These are phyloP conservation scores for Paxillus ammoniavirescens DNA, from an alignment of 768 basidiomycete species.

Conservation along the genomic window DNA sequence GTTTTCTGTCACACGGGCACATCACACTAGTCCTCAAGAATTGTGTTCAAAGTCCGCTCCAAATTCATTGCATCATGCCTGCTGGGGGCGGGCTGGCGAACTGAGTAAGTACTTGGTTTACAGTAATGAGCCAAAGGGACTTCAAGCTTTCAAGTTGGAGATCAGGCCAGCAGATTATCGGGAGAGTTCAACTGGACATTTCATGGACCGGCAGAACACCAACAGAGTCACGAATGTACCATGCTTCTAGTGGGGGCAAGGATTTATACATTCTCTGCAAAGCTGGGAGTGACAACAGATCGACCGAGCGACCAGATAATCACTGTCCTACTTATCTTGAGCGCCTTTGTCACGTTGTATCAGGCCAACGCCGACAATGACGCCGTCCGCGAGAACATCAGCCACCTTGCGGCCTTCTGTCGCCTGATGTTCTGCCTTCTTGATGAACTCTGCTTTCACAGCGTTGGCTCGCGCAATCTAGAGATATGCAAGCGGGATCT, in stretches of 20 bases:
- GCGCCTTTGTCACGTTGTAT: constrained; percentile 51
- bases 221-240: not conserved
- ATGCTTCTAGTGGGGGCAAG: not conserved
- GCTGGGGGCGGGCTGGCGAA: too few relatives aligned
- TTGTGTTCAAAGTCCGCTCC: constrained; percentile 13
- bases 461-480: constrained; percentile 67
- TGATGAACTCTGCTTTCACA: constrained; percentile 69
- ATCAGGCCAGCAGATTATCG: not conserved
- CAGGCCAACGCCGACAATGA: constrained; percentile 72
- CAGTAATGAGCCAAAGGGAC: too few relatives aligned
- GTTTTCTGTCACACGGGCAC: not conserved
- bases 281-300: not conserved
- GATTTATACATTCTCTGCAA: not conserved
- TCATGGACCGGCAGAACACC: not conserved
- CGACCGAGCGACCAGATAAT: not conserved
- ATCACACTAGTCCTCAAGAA: not conserved
- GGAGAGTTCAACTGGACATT: not conserved
- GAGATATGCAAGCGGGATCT: not conserved
- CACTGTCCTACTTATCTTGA: constrained; percentile 11
- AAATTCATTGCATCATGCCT: not conserved
- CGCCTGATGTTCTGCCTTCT: constrained; percentile 61
- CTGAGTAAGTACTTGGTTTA: too few relatives aligned
- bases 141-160: not conserved
- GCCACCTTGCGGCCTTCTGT: constrained; percentile 71
- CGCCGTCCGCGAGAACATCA: constrained; percentile 70